A percentile compares a stretch with the other conserved stretches of the same genome.
Evolutionary conservation across 1,284 basidiomycete species (phyloP).

Genomic region (Schizophyllum amplum): DNA sequence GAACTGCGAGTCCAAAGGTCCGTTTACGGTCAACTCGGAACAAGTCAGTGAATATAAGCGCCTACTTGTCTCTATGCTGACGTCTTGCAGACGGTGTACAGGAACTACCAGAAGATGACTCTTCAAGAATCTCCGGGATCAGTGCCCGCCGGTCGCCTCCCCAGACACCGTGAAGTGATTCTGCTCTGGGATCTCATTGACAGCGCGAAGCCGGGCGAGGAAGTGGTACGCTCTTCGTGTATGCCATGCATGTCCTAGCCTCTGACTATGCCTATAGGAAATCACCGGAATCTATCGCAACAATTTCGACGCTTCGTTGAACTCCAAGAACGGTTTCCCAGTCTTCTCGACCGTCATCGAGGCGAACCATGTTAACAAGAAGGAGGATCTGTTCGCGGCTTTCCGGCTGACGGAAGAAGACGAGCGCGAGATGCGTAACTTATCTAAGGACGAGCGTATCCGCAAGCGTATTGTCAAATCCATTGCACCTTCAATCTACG

Average conservation of each 20-base stretch:
- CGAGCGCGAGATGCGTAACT: constrained; percentile 81
- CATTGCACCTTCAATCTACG: constrained; percentile 97
- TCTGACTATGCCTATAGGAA: constrained; percentile 46
- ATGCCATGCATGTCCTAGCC: not conserved
- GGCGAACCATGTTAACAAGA: constrained; percentile 97
- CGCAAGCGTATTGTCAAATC: constrained; percentile 97
- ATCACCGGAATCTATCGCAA: constrained; percentile 97
- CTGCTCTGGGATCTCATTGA: constrained; percentile 98
- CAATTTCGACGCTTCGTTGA: constrained; percentile 97
- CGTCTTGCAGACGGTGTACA: constrained; percentile 81
- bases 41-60: constrained; percentile 45
- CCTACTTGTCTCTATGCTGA: not conserved
- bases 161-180: constrained; percentile 94
- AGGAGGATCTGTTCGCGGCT: constrained; percentile 91
- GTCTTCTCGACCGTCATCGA: constrained; percentile 98
- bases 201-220: constrained; percentile 95
- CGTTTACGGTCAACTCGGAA: constrained; percentile 95
- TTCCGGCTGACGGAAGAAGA: constrained; percentile 97
- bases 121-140: constrained; percentile 98
- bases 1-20: constrained; percentile 90
- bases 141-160: constrained; percentile 94
- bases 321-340: constrained; percentile 98
- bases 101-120: constrained; percentile 99
- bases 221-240: constrained; percentile 61
- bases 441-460: constrained; percentile 89